Conservation (phyloP, 257 asterid genomes). For the Solanum gandarillasii region DNA sequence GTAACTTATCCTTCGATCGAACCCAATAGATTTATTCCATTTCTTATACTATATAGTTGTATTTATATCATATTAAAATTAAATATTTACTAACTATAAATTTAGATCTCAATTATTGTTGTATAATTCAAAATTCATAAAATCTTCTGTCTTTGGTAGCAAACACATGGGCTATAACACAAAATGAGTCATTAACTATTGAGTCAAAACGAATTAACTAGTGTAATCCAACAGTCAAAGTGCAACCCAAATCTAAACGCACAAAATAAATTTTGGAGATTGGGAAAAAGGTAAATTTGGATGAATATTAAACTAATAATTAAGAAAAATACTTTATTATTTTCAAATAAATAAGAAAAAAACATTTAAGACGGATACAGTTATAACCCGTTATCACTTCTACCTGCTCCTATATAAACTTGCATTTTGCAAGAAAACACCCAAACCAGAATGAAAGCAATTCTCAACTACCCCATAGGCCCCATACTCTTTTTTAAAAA, state of each 20-base stretch:
- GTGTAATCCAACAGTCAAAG: not conserved
- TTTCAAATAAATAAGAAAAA: not conserved
- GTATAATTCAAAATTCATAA: not conserved
- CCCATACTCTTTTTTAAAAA: not conserved
- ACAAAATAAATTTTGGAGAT: not conserved
- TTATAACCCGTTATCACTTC: not conserved
- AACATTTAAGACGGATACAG: not conserved
- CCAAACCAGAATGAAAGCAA: not conserved
- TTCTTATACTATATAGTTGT: not conserved
- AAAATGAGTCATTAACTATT: not conserved
- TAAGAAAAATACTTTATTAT: not conserved
- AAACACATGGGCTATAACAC: not conserved
- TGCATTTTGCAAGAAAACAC: not conserved
- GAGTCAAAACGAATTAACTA: not conserved
- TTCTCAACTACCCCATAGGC: not conserved
- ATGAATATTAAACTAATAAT: not conserved
- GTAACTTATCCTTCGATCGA: not conserved
- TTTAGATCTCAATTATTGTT: not conserved
- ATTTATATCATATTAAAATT: too few species aligned
- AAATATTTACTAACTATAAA: not conserved
- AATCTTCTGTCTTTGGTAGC: not conserved
- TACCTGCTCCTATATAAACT: not conserved
- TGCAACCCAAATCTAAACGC: not conserved
- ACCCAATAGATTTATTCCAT: too few species aligned
- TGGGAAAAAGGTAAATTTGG: not conserved